Percentiles rank a stretch among this genome's conserved stretches.
These are phyloP conservation scores for Lanmaoa pseudosensibilis DNA, from an alignment of 768 basidiomycete genomes.

Conservation along the genomic window DNA sequence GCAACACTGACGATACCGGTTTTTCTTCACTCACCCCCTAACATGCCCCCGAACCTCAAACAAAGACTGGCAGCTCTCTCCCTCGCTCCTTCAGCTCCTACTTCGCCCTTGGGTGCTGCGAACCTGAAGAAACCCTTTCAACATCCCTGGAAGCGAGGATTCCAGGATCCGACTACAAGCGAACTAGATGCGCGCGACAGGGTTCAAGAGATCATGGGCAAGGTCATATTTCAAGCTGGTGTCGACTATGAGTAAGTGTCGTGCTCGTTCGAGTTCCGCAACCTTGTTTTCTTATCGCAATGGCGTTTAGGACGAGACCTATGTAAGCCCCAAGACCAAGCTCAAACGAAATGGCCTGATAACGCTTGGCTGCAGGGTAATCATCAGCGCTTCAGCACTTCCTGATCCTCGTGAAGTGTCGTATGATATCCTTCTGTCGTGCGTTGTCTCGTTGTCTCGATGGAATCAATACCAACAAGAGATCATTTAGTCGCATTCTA, in stretches of 20 bases:
- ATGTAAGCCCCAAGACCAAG: slow-evolving; percentile 54
- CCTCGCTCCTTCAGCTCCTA: slow-evolving; percentile 50
- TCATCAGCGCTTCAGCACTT: slow-evolving; percentile 78
- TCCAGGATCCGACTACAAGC: slow-evolving; percentile 24
- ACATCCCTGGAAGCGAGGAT: slow-evolving; percentile 52
- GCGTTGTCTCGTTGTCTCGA: slow-evolving; percentile 33
- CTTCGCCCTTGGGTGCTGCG: slow-evolving; percentile 31
- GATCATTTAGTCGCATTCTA: slow-evolving; percentile 59
- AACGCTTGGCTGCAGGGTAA: slow-evolving; percentile 55
- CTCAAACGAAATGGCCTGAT: slow-evolving; percentile 2
- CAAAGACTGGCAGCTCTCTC: slow-evolving; percentile 67
- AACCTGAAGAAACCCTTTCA: slow-evolving; percentile 43
- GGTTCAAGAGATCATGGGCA: slow-evolving; percentile 64
- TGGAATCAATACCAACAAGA: slow-evolving; percentile 4
- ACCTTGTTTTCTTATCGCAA: slow-evolving; percentile 18
- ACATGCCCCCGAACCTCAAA: slow-evolving; percentile 51
- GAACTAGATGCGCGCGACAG: slow-evolving; percentile 38
- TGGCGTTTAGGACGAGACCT: slow-evolving; percentile 66
- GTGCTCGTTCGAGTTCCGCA: background rate
- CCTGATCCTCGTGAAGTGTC: slow-evolving; percentile 76
- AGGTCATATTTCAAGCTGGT: slow-evolving; percentile 84
- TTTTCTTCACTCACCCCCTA: background rate
- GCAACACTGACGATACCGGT: background rate
- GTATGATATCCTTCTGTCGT: slow-evolving; percentile 77
- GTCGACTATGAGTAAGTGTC: slow-evolving; percentile 81